Evolutionary conservation across 106 monocot genomes (phyloP).

Genomic region (Xerophyta viscosa): DNA sequence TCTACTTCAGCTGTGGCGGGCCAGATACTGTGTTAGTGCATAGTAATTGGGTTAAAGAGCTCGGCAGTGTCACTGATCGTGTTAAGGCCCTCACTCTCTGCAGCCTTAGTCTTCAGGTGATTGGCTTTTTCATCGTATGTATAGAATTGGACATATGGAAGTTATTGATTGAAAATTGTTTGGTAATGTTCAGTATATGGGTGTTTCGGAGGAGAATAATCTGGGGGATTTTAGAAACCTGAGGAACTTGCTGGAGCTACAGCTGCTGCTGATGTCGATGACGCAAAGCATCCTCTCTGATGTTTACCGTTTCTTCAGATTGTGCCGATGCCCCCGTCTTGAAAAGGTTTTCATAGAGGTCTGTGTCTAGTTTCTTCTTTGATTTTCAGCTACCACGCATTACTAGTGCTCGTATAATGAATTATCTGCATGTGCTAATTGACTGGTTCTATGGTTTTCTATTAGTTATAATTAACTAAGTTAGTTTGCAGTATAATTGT

Average conservation of each 20-base stretch:
- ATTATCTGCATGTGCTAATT: too few relatives aligned
- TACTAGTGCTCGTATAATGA: too few relatives aligned
- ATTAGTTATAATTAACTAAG: too few relatives aligned
- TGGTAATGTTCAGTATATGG: too few relatives aligned
- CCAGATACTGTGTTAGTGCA: background rate
- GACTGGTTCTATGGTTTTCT: too few relatives aligned
- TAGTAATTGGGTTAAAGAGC: background rate
- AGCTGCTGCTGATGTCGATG: background rate
- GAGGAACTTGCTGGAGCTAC: constrained; percentile 1
- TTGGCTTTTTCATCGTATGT: too few relatives aligned
- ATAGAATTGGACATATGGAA: too few relatives aligned
- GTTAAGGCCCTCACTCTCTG: background rate
- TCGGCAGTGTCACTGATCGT: background rate
- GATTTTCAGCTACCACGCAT: background rate
- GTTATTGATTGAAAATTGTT: too few relatives aligned
- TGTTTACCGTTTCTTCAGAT: background rate
- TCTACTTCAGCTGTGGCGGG: background rate
- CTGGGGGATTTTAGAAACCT: background rate
- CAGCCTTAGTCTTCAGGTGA: background rate
- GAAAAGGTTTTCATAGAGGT: constrained; percentile 2
- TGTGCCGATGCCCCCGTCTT: background rate
- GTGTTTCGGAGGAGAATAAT: background rate
- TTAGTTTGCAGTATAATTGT: too few relatives aligned
- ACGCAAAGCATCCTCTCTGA: background rate
- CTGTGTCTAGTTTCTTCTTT: too few relatives aligned